These are phyloP conservation scores for Chytriomyces confervae DNA, from an alignment of 192 early-diverging fungal genomes.

Conservation along the genomic window DNA sequence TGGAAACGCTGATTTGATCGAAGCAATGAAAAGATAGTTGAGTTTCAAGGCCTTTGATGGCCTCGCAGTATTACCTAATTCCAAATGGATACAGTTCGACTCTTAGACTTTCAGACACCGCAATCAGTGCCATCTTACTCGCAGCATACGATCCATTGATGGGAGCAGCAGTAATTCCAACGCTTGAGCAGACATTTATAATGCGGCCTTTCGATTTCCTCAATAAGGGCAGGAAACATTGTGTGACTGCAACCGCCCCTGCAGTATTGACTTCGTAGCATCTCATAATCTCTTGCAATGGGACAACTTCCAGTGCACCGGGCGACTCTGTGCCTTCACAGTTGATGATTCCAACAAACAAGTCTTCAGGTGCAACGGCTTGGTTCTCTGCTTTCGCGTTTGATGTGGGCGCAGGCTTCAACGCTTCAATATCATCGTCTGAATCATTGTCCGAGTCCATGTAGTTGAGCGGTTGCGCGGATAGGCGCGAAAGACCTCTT, in stretches of 20 bases:
- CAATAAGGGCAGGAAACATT: constrained; percentile 50
- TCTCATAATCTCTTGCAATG: constrained; percentile 36
- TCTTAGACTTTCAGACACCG: constrained; percentile 48
- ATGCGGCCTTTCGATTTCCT: constrained; percentile 43
- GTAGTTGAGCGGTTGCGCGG: neutral
- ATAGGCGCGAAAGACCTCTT: neutral
- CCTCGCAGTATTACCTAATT: constrained; percentile 18
- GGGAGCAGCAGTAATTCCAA: constrained; percentile 47
- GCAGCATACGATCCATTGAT: constrained; percentile 51
- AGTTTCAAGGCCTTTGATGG: neutral
- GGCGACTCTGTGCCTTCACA: constrained; percentile 40
- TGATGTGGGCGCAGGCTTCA: neutral
- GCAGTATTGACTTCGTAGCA: constrained; percentile 53
- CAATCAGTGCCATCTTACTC: constrained; percentile 47
- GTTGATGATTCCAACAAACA: constrained; percentile 54
- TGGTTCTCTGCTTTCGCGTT: too few species aligned
- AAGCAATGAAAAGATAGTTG: neutral
- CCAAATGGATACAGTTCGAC: constrained; percentile 48
- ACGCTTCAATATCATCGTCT: constrained; percentile 9
- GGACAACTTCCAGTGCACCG: constrained; percentile 43
- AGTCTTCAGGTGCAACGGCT: neutral
- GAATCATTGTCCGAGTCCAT: neutral
- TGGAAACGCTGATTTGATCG: constrained; percentile 39
- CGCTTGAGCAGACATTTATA: constrained; percentile 50
- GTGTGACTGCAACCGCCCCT: constrained; percentile 46